Conservation (phyloP, 2,329 filamentous ascomycete species). For the Zopfia rhizophila region DNA sequence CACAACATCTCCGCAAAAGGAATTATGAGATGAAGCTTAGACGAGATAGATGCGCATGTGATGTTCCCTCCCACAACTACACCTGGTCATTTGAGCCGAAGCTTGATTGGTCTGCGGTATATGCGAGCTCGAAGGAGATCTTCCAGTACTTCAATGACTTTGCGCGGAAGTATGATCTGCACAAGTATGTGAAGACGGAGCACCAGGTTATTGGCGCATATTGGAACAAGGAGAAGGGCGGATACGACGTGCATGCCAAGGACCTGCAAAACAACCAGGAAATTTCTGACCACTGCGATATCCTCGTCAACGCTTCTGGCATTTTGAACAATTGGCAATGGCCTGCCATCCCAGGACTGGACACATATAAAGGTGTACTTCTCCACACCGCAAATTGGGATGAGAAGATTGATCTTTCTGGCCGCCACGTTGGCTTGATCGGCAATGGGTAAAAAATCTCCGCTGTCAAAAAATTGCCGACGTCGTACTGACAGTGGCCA, state of each 20-base stretch:
- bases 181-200: constrained; percentile 47
- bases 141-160: constrained; percentile 56
- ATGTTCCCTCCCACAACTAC: constrained; percentile 65
- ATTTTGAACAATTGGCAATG: constrained; percentile 64
- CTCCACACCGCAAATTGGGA: constrained; percentile 69
- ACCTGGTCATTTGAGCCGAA: constrained; percentile 62
- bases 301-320: constrained; percentile 61
- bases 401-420: constrained; percentile 58
- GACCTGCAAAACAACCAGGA: constrained; percentile 38
- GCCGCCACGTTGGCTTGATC: constrained; percentile 63
- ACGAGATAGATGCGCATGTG: constrained; percentile 55
- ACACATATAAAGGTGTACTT: constrained; percentile 63
- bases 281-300: constrained; percentile 57
- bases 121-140: constrained; percentile 57
- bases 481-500: constrained; percentile 27
- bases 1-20: not conserved
- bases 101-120: constrained; percentile 55
- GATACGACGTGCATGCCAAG: constrained; percentile 50
- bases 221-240: constrained; percentile 51
- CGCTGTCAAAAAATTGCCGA: constrained; percentile 30
- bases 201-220: constrained; percentile 46
- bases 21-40: constrained; percentile 19
- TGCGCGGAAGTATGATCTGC: constrained; percentile 52
- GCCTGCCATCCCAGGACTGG: constrained; percentile 63
- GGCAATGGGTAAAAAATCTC: constrained; percentile 57